Evolutionary conservation across 169 alveolate genomes (phyloP), one percentile per base, ranked within the genome.

Genomic region (Plasmodium vivax): DNA sequence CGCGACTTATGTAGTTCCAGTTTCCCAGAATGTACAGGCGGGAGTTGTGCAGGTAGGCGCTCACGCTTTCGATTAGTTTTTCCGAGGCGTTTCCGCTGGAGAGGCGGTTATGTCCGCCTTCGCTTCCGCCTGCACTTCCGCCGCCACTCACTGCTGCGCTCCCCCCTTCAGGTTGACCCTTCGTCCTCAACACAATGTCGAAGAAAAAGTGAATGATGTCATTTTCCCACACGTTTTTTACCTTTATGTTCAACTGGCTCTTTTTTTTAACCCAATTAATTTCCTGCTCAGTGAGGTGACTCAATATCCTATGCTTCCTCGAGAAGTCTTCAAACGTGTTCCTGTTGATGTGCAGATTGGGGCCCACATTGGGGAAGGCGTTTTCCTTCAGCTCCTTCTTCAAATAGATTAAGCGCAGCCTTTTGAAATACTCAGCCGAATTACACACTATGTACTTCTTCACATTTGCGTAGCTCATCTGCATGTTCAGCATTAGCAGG

Each of bases 191-290:
- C 38, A 79, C 94, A 7, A 79, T 54, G 36, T 88, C 83, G 71
- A 88, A 88, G 45, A 88, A 88, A 79, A 88, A 79, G 79, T 88
- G 94, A 79, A 88, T 58, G 8, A 88, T 79, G 45, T 88, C 94
- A 79, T 88, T 88, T 88, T 88, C 94, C 94, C 94, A 88, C 8
- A 88, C 75, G 47, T 88, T 88, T 32, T 32, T 77, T 43, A 88
- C 62, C 14, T 88, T 75, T 88, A 88, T 79, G 79, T 88, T 88
- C 81, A 88, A 4, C 32, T 79, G 51, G 43, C 94, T 88, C 81
- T 75, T 56, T 9, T 62, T 19, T 88, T 88, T 88, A 56, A 88
- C 34, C 94, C 94, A 88, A 14, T 62, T 73, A 7, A 88, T 88
- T 79, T 88, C 94, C 41, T 88, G 19, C 34, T 77, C 79, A 79